Conservation (phyloP, 2,329 filamentous ascomycete genomes). For the Alternaria angustiovoidea region DNA sequence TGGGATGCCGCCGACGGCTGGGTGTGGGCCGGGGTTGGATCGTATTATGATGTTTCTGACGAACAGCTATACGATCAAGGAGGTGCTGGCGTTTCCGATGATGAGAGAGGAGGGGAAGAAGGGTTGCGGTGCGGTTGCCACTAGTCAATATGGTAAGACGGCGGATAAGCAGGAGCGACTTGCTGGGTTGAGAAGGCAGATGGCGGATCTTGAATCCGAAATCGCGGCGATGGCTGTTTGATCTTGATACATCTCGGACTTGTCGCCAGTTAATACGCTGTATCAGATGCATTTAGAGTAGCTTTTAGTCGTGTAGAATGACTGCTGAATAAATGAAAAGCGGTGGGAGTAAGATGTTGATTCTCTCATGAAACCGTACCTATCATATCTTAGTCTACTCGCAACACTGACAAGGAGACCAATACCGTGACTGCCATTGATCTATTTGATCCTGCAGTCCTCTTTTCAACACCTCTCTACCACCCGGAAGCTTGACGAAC, state of each 20-base stretch:
- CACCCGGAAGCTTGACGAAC: conserved; percentile 15
- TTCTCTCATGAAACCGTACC: background rate
- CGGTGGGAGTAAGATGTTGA: background rate
- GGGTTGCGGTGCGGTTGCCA: background rate
- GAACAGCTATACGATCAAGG: conserved; percentile 93
- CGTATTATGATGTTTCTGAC: conserved; percentile 95
- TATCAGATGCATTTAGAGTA: background rate
- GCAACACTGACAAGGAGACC: background rate
- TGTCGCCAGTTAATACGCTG: background rate
- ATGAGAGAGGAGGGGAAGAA: conserved; percentile 74
- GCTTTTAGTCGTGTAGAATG: background rate
- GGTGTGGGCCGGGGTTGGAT: conserved; percentile 96
- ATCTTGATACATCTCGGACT: background rate
- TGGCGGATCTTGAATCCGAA: background rate
- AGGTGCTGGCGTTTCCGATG: conserved; percentile 95
- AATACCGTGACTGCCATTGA: background rate
- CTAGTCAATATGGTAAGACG: background rate
- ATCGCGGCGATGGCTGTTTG: background rate
- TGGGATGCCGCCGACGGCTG: conserved; percentile 87
- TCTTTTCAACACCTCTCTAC: conserved; percentile 1
- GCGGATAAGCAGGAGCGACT: background rate
- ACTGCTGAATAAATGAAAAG: background rate
- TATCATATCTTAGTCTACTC: background rate
- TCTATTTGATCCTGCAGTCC: background rate
- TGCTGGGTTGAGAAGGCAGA: background rate